Conservation (phyloP, 352 stramenopile species). For the Phytophthora foliorum region DNA sequence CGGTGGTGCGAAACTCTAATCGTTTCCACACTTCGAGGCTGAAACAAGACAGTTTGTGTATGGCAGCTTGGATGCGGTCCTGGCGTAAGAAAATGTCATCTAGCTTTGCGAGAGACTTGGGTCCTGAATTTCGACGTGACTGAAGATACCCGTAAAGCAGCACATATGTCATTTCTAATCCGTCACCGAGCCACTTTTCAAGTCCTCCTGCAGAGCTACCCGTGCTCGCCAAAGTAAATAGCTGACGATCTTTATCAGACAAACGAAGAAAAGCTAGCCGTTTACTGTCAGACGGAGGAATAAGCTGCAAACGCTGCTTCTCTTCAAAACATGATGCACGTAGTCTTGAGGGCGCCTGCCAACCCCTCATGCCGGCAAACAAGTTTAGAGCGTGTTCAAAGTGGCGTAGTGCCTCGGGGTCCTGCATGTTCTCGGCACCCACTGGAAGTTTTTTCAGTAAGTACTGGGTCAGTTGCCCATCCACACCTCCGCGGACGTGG, state of each 20-base stretch:
- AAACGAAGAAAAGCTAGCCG: slow-evolving; percentile 25
- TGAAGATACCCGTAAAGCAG: slow-evolving; percentile 30
- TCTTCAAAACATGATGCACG: slow-evolving; percentile 25
- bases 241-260: slow-evolving; percentile 28
- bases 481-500: slow-evolving; percentile 18
- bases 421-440: neutral
- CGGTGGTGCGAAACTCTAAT: slow-evolving; percentile 25
- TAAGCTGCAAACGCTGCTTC: slow-evolving; percentile 21
- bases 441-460: slow-evolving; percentile 28
- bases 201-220: slow-evolving; percentile 4
- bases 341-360: slow-evolving; percentile 12
- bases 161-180: slow-evolving; percentile 28
- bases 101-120: slow-evolving; percentile 25
- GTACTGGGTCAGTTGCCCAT: slow-evolving; percentile 26
- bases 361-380: slow-evolving; percentile 30
- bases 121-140: slow-evolving; percentile 20
- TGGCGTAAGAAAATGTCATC: slow-evolving; percentile 13
- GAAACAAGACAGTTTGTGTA: slow-evolving; percentile 29
- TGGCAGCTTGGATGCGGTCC: slow-evolving; percentile 28
- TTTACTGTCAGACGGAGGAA: slow-evolving; percentile 29
- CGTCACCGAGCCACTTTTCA: slow-evolving; percentile 31
- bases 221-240: slow-evolving; percentile 18
- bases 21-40: slow-evolving; percentile 38
- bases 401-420: slow-evolving; percentile 6
- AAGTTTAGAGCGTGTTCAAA: slow-evolving; percentile 32